Base-by-base conservation (phyloP, 2,329 filamentous ascomycete genomes). In the Orbilia oligospora region DNA sequence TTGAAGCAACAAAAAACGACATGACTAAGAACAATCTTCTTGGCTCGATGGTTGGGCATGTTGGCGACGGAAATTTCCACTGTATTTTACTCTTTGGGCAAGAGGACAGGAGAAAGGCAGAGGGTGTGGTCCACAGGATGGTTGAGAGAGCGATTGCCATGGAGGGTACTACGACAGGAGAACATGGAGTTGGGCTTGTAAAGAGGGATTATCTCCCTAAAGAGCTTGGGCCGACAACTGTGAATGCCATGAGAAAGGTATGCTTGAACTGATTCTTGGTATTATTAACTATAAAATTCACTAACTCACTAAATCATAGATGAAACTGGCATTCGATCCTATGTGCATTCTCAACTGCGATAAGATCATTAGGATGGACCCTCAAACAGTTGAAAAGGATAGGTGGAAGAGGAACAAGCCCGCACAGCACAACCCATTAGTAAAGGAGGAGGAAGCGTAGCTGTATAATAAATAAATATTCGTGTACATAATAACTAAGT, bases 141-240 rank as follows among this genome's bases (percentile, higher is more conserved):
- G 92, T 95, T 71, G 94, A 94, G 87, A 88, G 92, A 79, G 93
- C 93, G 0, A 90, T 97, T 61, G 92, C 93, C 85, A 88, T 94
- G 86, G 93, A 96, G 84, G 93, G 93, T 8, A 96, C 93, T 0
- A 92, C 94, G 0, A 94, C 93, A 12, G 93, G 93, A 68, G 93
- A 97, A 84, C 93, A 97, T 84, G 93, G 93, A 49, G 91, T 96
- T 67, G 93, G 93, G 5, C 86, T 97, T 58, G 91, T 95, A 71
- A 97, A 97, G 88, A 87, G 93, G 81, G 93, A 96, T 83, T 95
- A 95, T 83, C 87, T 97, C 51, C 87, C 90, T 9, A 91, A 94
- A 82, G 93, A 97, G 85, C 86, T 96, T 48, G 92, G 93, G 12
- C 87, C 90, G 83, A 87, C 85, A 12, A 93, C 92, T 0, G 92